phyloP scores from a whole-genome alignment of 495 filamentous ascomycete species.

The Podospora bellae-mahoneyi region DNA sequence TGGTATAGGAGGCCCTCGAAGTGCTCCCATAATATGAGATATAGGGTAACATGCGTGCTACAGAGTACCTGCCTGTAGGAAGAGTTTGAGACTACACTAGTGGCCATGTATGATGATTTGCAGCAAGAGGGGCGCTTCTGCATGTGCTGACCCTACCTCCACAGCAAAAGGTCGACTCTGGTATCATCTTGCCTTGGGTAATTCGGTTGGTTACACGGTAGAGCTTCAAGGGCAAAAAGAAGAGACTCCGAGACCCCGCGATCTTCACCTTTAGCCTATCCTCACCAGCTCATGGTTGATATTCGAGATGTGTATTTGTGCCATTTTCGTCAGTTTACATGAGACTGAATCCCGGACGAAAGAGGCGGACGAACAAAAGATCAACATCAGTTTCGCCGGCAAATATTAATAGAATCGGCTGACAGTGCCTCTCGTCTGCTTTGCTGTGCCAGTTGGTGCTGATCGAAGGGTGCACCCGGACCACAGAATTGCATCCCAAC shows the following conservation, averaged over 20 bases:
- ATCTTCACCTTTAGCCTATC: not conserved
- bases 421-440: not conserved
- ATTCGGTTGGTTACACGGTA: constrained; percentile 6
- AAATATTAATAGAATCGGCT: not conserved
- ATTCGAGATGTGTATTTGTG: not conserved
- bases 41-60: not conserved
- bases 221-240: not conserved
- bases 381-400: not conserved
- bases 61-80: not conserved
- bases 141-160: constrained; percentile 2
- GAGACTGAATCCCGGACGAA: not conserved
- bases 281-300: not conserved
- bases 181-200: not conserved
- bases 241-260: no score
- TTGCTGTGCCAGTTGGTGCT: not conserved
- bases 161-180: not conserved
- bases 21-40: not conserved
- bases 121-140: constrained; percentile 8
- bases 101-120: constrained; percentile 7
- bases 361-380: not conserved
- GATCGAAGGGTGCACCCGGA: not conserved
- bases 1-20: not conserved
- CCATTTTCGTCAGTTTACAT: not conserved
- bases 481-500: not conserved
- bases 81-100: not conserved